Evolutionary conservation across 257 asterid species (phyloP), one percentile per base, ranked within the genome.

Genomic region (Rhazya stricta): DNA sequence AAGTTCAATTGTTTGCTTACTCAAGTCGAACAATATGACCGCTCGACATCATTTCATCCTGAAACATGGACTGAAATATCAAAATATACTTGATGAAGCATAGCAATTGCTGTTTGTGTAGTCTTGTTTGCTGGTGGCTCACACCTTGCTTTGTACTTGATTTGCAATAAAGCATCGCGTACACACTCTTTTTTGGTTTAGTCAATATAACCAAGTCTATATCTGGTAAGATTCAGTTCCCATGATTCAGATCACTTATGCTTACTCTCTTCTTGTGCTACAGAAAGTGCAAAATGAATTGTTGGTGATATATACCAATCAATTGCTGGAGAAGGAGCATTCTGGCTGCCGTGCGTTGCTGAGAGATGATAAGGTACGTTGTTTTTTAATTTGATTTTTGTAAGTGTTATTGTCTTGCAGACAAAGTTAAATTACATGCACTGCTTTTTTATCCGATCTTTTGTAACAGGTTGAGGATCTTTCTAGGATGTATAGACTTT

Each of bases 291-390:
- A 74, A 78, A 12, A 78, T 58, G 88, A 89, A 58, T 77, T 89
- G 78, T 41, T 89, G 81, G 85, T 78, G 18, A 69, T 56, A 43
- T 67, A 82, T 72, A 56, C 82, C 54, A 82, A 69, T 48, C 90
- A 86, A 43, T 72, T 89, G 79, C 81, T 89, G 65, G 89, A 85
- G 67, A 88, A 89, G 81, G 90, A 89, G 81, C 82, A 87, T 66
- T 86, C 96, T 69, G 96, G 96, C 70, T 81, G 86, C 60, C 84
- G 81, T 71, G 86, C 78, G n/a, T 74, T 89, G 81, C 90, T 89
- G 48, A 81, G 79, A 67, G 84, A 88, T 69, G 90, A 85, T 67
- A 89, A 85, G 90, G 94, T 85, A 78, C 48, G 53, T 69, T 73
- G 19, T 48, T 30, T 34, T 18, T 62, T 63, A 57, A 56, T 66